A percentile compares a stretch with the other conserved stretches of the same genome.
phyloP scores from a whole-genome alignment of 495 filamentous ascomycete species.

The Sabuloglossum arenarium region DNA sequence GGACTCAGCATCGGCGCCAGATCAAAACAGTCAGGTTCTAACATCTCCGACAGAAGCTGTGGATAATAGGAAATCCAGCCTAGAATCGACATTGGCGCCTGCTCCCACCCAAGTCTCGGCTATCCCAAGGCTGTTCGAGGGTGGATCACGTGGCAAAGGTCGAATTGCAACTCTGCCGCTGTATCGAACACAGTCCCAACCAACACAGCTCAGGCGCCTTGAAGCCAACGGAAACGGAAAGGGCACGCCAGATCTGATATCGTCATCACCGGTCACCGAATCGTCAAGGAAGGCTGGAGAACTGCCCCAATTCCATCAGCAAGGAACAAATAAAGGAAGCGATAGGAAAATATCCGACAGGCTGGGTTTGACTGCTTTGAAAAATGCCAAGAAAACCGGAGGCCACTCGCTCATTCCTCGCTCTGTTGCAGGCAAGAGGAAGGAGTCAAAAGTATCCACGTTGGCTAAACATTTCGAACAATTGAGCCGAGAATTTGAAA shows the following conservation, averaged over 20 bases:
- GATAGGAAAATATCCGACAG: slow-evolving; percentile 59
- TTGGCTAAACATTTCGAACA: slow-evolving; percentile 94
- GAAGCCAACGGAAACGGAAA: not conserved
- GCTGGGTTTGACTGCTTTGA: slow-evolving; percentile 35
- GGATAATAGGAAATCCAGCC: not conserved
- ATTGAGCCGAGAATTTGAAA: slow-evolving; percentile 88
- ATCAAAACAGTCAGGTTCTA: not conserved
- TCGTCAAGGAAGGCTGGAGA: not conserved
- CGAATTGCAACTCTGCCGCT: slow-evolving; percentile 4
- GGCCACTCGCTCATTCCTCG: slow-evolving; percentile 72
- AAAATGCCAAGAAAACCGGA: slow-evolving; percentile 32
- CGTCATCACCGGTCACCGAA: slow-evolving; percentile 1
- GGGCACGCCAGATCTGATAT: not conserved
- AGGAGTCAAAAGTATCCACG: slow-evolving; percentile 58
- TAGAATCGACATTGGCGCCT: not conserved
- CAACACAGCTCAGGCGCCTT: not conserved
- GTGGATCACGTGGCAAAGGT: slow-evolving; percentile 17
- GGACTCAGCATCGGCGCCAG: not conserved
- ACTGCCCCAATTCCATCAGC: not conserved
- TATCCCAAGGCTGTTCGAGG: slow-evolving; percentile 28
- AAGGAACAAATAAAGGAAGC: not conserved
- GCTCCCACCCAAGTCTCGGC: slow-evolving; percentile 17
- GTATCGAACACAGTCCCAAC: slow-evolving; percentile 7
- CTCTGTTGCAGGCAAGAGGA: slow-evolving; percentile 45
- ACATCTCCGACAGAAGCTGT: not conserved